Percentiles rank a stretch among this genome's conserved stretches.
Conservation (phyloP, 495 filamentous ascomycete genomes). For the Talaromyces borbonicus region DNA sequence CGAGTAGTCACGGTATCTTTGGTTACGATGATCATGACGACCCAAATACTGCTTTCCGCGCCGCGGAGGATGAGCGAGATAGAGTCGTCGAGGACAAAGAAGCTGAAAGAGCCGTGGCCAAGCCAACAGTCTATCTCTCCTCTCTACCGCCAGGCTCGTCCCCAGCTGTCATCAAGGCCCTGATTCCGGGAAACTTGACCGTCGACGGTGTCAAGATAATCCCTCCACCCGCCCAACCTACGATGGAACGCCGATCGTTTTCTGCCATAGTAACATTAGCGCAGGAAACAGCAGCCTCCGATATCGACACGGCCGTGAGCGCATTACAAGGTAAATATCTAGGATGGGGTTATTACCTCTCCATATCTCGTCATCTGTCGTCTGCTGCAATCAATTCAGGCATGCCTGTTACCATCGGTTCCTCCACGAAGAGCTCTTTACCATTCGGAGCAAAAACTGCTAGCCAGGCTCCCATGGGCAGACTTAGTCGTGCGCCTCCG, state of each 20-base stretch:
- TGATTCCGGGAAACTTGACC: conserved; percentile 56
- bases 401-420: conserved; percentile 36
- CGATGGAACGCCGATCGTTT: conserved; percentile 64
- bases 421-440: conserved; percentile 45
- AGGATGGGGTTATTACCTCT: conserved; percentile 77
- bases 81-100: conserved; percentile 34
- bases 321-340: conserved; percentile 77
- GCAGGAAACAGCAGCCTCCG: conserved; percentile 72
- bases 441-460: conserved; percentile 81
- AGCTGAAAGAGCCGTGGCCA: conserved; percentile 66
- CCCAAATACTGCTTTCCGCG: conserved; percentile 37
- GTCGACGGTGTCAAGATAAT: conserved; percentile 73
- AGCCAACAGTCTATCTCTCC: conserved; percentile 75
- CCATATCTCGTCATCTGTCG: conserved; percentile 72
- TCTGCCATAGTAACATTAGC: conserved; percentile 79
- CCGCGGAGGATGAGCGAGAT: conserved; percentile 44
- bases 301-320: conserved; percentile 76
- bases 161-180: conserved; percentile 58
- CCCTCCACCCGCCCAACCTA: conserved; percentile 44
- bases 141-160: conserved; percentile 56
- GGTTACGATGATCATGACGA: conserved; percentile 50
- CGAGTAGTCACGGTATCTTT: conserved; percentile 30
- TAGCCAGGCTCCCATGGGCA: conserved; percentile 29
- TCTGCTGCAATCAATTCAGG: conserved; percentile 60
- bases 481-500: conserved; percentile 47